phyloP scores from a whole-genome alignment of 2,329 filamentous ascomycete species.

The Nigrospora sphaerica region DNA sequence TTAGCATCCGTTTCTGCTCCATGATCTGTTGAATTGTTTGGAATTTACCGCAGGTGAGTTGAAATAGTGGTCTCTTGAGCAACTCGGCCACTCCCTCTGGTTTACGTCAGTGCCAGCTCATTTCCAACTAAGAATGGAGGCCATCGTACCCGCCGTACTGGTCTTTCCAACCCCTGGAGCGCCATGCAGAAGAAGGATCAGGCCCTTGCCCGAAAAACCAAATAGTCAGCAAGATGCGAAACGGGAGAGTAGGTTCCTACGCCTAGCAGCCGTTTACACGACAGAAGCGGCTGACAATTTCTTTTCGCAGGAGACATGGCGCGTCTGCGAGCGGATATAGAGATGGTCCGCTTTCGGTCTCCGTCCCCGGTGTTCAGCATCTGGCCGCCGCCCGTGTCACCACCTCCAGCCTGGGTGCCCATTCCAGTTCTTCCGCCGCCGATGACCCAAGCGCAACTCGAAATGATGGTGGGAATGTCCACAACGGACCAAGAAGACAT shows the following conservation, averaged over 20 bases:
- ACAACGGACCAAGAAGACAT: not conserved
- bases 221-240: not conserved
- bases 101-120: no score
- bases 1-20: slow-evolving; percentile 2
- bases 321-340: no score
- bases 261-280: no score
- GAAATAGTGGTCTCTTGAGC: slow-evolving; percentile 9
- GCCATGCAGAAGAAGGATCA: slow-evolving; percentile 11
- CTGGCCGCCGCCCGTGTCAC: not conserved
- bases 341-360: not conserved
- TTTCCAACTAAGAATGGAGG: not conserved
- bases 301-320: no score
- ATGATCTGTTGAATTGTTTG: slow-evolving; percentile 12
- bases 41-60: slow-evolving; percentile 13
- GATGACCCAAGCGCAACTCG: not conserved
- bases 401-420: not conserved
- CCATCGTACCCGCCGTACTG: slow-evolving; percentile 8
- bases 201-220: slow-evolving; percentile 5
- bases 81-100: slow-evolving; percentile 9
- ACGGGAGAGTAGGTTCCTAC: not conserved
- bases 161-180: slow-evolving; percentile 12
- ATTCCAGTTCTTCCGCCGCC: not conserved
- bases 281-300: no score
- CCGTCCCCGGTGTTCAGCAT: not conserved
- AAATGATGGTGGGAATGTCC: not conserved